Base-by-base conservation (phyloP, 2,329 filamentous ascomycete genomes). In the Hymenoscyphus infarciens region DNA sequence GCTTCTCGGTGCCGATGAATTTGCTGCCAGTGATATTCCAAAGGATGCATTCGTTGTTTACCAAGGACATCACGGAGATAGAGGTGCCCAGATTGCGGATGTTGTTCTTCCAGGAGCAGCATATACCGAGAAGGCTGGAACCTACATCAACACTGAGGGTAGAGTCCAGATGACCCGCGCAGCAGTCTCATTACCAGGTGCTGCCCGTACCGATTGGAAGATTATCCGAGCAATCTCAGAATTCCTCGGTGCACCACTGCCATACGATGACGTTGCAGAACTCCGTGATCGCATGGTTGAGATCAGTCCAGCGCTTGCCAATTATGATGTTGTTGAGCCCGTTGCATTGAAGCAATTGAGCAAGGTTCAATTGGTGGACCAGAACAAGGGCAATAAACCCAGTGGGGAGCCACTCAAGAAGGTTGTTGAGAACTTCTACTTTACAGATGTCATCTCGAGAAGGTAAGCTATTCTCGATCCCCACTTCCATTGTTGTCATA, bases 61-160 rank as follows among this genome's bases (percentile, higher is more conserved):
- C 82, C 95, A 99, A 79, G 95, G 95, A 68, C 95, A 99, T 78
- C 95, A 99, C 77, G 95, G 95, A 78, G 95, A 99, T 80, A 86
- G 86, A 60, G 95, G 94, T 68, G 95, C 95, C 61, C 89, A 96
- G 78, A 86, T 97, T 65, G 95, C 95, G 57, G 94, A 99, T 73
- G 86, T 99, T 63, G 85, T 99, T 69, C 90, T 99, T 22, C 95
- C 95, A 31, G 94, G 92, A 69, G 92, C 92, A 58, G 92, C 95
- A 13, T 99, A 97, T 81, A 98, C 94, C 27, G 95, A 99, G 81
- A 99, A 98, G 83, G 87, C 89, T 27, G 93, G 87, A 64, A 99
- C 95, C 54, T 99, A 96, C 74, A 86, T 99, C 79, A 99, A 98
- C 85, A 98, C 95, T 0, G 95, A 99, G 78, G 95, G 95, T 62